Conservation (phyloP, 257 asterid genomes). For the Solanum commersonii region DNA sequence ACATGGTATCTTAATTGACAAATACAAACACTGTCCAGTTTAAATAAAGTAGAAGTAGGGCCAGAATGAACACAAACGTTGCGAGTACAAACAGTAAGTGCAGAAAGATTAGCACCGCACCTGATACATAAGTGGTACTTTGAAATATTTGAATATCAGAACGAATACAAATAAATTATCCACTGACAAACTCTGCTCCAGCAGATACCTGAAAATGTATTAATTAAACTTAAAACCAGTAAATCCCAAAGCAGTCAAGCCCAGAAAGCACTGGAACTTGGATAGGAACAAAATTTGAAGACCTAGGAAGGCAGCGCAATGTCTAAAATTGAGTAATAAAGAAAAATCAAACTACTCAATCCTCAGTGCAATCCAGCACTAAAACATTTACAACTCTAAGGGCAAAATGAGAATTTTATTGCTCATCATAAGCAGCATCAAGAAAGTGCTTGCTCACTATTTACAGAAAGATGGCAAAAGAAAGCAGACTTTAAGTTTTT, state of each 20-base stretch:
- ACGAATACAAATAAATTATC: conserved; percentile 94
- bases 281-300: background rate
- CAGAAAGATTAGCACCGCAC: conserved; percentile 23
- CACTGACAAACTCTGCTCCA: conserved; percentile 97
- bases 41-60: background rate
- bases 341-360: background rate
- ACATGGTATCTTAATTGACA: conserved; percentile 3
- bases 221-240: background rate
- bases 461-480: background rate
- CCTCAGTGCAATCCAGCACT: background rate
- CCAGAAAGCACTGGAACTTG: background rate
- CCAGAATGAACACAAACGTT: conserved; percentile 2
- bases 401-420: background rate
- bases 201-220: conserved; percentile 60
- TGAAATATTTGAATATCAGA: conserved; percentile 87
- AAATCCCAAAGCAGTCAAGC: conserved; percentile 2
- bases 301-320: background rate
- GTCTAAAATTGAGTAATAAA: background rate
- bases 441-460: background rate
- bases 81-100: background rate
- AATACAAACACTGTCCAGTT: background rate
- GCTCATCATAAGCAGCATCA: background rate
- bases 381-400: background rate
- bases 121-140: conserved; percentile 85
- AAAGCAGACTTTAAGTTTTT: background rate